Evolutionary conservation across 805 yeast genomes (phyloP).

Genomic region (Candida methanosorbosa): DNA sequence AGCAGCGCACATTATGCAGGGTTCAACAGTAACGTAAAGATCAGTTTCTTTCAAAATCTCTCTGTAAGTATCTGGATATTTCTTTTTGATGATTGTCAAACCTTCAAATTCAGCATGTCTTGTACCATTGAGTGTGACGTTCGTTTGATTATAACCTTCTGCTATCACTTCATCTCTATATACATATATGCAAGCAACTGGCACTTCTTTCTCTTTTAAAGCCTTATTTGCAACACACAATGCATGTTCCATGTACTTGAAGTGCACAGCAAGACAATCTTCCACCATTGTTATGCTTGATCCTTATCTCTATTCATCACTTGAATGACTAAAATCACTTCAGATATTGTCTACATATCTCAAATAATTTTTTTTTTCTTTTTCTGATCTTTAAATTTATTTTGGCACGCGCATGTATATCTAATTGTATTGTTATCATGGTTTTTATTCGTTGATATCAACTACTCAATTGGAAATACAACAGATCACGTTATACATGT

Average conservation of each 20-base stretch:
- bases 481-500: too few species aligned
- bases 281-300: not conserved
- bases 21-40: slow-evolving; percentile 92
- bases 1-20: slow-evolving; percentile 97
- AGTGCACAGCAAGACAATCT: slow-evolving; percentile 7
- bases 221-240: slow-evolving; percentile 55
- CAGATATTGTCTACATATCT: too few species aligned
- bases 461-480: too few species aligned
- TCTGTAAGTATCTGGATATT: slow-evolving; percentile 17
- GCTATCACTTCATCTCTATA: slow-evolving; percentile 46
- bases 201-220: slow-evolving; percentile 62
- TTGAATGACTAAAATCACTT: too few species aligned
- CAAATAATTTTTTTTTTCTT: too few species aligned
- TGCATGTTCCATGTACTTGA: slow-evolving; percentile 42
- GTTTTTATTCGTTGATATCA: too few species aligned
- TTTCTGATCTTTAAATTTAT: too few species aligned
- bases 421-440: too few species aligned
- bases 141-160: slow-evolving; percentile 80
- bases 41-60: slow-evolving; percentile 45
- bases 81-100: slow-evolving; percentile 41
- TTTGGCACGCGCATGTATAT: too few species aligned
- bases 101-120: slow-evolving; percentile 91
- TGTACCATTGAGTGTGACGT: slow-evolving; percentile 76
- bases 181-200: slow-evolving; percentile 76
- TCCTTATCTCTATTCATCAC: too few species aligned